Base-by-base conservation (phyloP, 441 rosid genomes). In the Populus hybrid region DNA sequence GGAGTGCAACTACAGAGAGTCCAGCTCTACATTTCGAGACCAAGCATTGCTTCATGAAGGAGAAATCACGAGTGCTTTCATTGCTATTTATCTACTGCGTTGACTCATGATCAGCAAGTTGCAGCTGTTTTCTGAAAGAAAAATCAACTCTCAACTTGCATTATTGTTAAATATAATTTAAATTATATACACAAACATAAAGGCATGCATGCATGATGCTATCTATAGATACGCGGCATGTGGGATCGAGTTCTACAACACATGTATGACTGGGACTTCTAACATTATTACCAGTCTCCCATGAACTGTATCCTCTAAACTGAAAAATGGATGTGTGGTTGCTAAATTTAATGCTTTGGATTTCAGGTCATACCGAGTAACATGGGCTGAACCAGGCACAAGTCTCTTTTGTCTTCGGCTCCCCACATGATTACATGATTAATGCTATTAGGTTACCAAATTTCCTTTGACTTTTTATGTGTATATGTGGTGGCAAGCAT, bases 301-400 rank as follows among this genome's bases (percentile, higher is more conserved):
- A 29, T 29, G 45, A 70, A 59, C 26, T 53, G 72, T 3, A 40
- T 24, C 38, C 3, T 53, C 40, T 70, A 35, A 38, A 18, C 69
- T 69, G 84, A 24, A 24, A 24, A 24, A 1, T 24, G 24, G 24
- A 24, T 24, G 24, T 24, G 24, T 84, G 83, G 80, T 84, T 16
- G 72, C 45, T 5, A n/a, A 61, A 80, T 69, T 86, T 65, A 86
- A 82, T 86, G 83, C 29, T 8, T 1, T 11, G 31, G 77, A 36
- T 28, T 61, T 75, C 2, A 31, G n/a, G 77, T 78, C 72, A 72
- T 40, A 65, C 6, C 8, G 40, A 63, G 77, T 73, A 79, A 75
- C 82, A 45, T 72, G 82, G 78, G 68, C 33, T 24, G 40, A 45
- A 20, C 26, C 21, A 63, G 68, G 23, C 59, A 67, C 76, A 63